Conservation (phyloP, 2,329 filamentous ascomycete genomes). For the Cladosporium cucumerinum region DNA sequence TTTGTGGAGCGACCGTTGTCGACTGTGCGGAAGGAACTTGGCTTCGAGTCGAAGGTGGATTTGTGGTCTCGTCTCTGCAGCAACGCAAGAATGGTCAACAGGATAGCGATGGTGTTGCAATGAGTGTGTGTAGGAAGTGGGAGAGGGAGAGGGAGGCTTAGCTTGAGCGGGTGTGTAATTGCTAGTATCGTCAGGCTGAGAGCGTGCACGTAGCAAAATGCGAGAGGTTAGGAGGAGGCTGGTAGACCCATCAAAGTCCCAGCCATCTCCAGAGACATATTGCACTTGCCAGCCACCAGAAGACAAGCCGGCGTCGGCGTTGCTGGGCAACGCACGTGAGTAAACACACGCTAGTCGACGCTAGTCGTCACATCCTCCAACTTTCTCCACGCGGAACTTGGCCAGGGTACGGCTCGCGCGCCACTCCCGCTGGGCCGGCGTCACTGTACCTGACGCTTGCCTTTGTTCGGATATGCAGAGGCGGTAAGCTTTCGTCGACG, state of each 20-base stretch:
- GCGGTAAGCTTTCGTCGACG: slow-evolving; percentile 1
- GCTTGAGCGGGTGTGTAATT: slow-evolving; percentile 11
- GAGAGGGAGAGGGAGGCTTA: slow-evolving; percentile 14
- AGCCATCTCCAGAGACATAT: slow-evolving; percentile 8
- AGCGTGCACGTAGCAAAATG: slow-evolving; percentile 5
- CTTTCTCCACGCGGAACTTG: slow-evolving; percentile 1
- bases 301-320: background rate
- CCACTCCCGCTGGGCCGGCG: background rate
- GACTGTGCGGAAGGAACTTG: background rate
- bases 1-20: slow-evolving; percentile 16
- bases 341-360: slow-evolving; percentile 5
- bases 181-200: slow-evolving; percentile 9
- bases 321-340: slow-evolving; percentile 1
- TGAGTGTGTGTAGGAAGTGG: slow-evolving; percentile 10
- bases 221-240: slow-evolving; percentile 10
- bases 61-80: slow-evolving; percentile 11
- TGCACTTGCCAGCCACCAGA: slow-evolving; percentile 7
- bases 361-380: slow-evolving; percentile 5
- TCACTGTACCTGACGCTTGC: background rate
- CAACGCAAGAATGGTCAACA: slow-evolving; percentile 2
- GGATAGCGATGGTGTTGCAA: slow-evolving; percentile 6
- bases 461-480: background rate
- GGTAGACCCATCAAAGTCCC: slow-evolving; percentile 1
- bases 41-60: background rate
- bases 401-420: background rate